phyloP scores from a whole-genome alignment of 768 basidiomycete species.

The Phanerochaete carnosa region DNA sequence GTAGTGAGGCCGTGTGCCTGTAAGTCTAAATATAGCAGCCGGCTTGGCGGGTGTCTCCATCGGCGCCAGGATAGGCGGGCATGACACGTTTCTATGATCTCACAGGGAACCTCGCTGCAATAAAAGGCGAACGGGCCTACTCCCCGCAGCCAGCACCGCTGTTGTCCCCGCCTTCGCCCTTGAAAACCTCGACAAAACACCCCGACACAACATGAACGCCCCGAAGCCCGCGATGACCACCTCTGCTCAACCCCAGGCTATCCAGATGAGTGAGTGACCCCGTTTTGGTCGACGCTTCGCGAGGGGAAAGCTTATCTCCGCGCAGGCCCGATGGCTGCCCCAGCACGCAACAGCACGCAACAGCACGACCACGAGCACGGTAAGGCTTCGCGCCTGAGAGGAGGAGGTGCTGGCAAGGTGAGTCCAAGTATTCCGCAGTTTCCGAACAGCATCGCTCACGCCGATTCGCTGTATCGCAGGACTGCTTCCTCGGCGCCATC shows the following conservation, averaged over 20 bases:
- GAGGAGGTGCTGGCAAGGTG: slow-evolving; percentile 70
- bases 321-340: slow-evolving; percentile 46
- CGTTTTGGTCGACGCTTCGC: background rate
- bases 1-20: background rate
- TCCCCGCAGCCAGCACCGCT: slow-evolving; percentile 1
- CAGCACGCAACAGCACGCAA: slow-evolving; percentile 29
- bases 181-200: background rate
- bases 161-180: background rate
- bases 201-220: slow-evolving; percentile 26
- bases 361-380: slow-evolving; percentile 35
- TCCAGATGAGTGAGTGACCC: slow-evolving; percentile 57
- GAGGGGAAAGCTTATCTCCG: background rate
- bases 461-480: slow-evolving; percentile 33
- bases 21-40: background rate
- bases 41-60: background rate
- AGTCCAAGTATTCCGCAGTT: background rate
- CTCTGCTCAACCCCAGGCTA: slow-evolving; percentile 54
- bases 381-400: slow-evolving; percentile 59
- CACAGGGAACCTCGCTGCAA: background rate
- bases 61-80: background rate
- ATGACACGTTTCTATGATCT: slow-evolving; percentile 1
- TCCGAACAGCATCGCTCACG: background rate
- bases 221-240: slow-evolving; percentile 31
- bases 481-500: slow-evolving; percentile 60
- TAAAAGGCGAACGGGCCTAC: background rate